Evolutionary conservation across 495 filamentous ascomycete genomes (phyloP), one percentile per base, ranked within the genome.

Genomic region (Neurospora sp.): DNA sequence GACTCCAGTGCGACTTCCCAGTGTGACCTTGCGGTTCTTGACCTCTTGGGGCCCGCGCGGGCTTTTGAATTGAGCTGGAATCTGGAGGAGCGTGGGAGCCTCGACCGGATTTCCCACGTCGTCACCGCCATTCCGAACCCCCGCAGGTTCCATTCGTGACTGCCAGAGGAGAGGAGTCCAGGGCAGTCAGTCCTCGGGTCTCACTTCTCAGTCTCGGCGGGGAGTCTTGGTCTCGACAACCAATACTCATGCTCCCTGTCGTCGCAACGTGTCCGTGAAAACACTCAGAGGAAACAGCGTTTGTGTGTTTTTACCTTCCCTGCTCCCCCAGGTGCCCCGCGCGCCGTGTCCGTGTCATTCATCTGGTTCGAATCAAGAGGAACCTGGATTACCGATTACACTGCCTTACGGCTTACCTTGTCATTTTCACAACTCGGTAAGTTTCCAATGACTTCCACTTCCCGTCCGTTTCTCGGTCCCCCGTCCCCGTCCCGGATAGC

Each of bases 111-210:
- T 75, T 72, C 40, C 4, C 53, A 66, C 53, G 70, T 76, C 75
- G 78, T 80, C 81, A 80, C 82, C 82, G 82, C 80, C 81, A 81
- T 78, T 79, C 76, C 69, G 77, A 35, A 66, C 53, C 53, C 53
- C 53, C 27, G 53, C 53, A 61, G 27, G 53, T 35, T 66, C 53
- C 53, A 66, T 66, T 66, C 53, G 66, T 75, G 70, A 74, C 73
- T 79, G 73, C 76, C 75, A 69, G 39, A 53, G 68, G 37, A n/a
- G 61, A 35, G 40, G 41, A 48, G 44, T 48, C 44, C 44, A 48
- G 44, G 53, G 53, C 53, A 61, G 27, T 61, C 27, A 31, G 27
- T 31, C 27, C 27, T 22, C 14, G 48, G 10, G 48, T 31, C 20
- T 59, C 48, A 59, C 48, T 31, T 59, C 48, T 12, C 11, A 53